Evolutionary conservation across 1,284 basidiomycete genomes (phyloP), one percentile per base, ranked within the genome.

Genomic region (Malassezia cuniculi): DNA sequence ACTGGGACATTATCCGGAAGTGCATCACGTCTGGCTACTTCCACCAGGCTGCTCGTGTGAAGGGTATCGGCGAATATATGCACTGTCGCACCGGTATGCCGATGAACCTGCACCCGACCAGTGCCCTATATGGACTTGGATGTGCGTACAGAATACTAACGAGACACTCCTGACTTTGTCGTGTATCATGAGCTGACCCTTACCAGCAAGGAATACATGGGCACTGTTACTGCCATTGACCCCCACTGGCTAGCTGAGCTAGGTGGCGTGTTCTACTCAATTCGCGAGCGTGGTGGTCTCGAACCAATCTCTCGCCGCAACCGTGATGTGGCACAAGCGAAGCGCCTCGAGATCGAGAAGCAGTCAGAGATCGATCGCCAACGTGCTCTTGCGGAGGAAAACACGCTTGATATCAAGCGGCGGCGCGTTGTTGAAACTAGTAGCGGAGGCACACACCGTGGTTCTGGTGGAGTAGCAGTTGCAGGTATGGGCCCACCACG

Each of bases 21-120:
- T 87, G 87, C 16, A 95, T 99, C 57, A 81, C 86, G 31, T 84
- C 89, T 11, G 93, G 90, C 17, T 99, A 95, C 71, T 99, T 99
- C 76, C 93, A 97, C 69, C 93, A 97, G 70, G 89, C 93, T 1
- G 90, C 90, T 7, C 74, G 86, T 50, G 89, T 93, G 27, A 97
- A 95, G 71, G 90, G 90, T 64, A 93, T 97, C 47, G 93, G 90
- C 49, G 93, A 97, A 70, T 97, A 94, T 68, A 85, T 90, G 47
- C 94, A 99, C 68, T 84, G 90, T 54, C 76, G 93, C 29, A 89
- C 90, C n/a, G 93, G 87, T 24, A 70, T 76, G 26, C 53, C 54
- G 38, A 87, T 85, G 33, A 83, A 87, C 66, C 71, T 97, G 31
- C 93, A 99, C 67, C 93, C 93, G 0, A 97, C 93, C 0, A 87